These are phyloP conservation scores for Pythium scleroteichum DNA, from an alignment of 352 stramenopile species.

Conservation along the genomic window DNA sequence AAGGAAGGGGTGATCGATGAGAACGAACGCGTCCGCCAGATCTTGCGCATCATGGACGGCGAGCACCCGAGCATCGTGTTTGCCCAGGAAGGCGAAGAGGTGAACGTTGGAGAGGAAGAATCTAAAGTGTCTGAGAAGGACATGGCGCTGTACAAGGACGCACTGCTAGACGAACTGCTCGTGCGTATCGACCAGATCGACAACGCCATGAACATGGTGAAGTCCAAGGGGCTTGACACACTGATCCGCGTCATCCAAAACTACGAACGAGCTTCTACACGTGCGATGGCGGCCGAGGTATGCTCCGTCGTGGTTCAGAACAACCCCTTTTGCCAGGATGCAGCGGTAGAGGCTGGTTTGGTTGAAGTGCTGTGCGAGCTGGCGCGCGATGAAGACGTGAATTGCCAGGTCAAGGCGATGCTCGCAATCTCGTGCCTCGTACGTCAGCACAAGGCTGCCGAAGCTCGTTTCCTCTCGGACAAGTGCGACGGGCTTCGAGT, in stretches of 20 bases:
- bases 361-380: slow-evolving; percentile 70
- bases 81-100: slow-evolving; percentile 41
- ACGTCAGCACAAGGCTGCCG: slow-evolving; percentile 61
- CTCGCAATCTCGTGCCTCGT: slow-evolving; percentile 85
- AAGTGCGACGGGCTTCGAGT: slow-evolving; percentile 60
- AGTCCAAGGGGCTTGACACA: slow-evolving; percentile 71
- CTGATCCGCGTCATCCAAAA: slow-evolving; percentile 63
- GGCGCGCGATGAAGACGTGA: slow-evolving; percentile 52
- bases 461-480: slow-evolving; percentile 58
- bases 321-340: slow-evolving; percentile 82
- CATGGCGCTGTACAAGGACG: slow-evolving; percentile 78
- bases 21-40: slow-evolving; percentile 81
- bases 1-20: slow-evolving; percentile 86
- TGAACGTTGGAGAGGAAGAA: slow-evolving; percentile 28
- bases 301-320: slow-evolving; percentile 85
- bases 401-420: slow-evolving; percentile 75
- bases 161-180: slow-evolving; percentile 81
- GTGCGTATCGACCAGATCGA: slow-evolving; percentile 87
- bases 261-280: slow-evolving; percentile 48
- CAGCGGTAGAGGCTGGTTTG: slow-evolving; percentile 55
- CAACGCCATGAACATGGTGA: slow-evolving; percentile 87
- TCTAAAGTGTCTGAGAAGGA: slow-evolving; percentile 53
- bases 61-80: slow-evolving; percentile 79
- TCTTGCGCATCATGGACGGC: slow-evolving; percentile 78
- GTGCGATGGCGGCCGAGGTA: slow-evolving; percentile 74